Base-by-base conservation (phyloP, 805 yeast genomes). In the Saturnispora dispora region DNA sequence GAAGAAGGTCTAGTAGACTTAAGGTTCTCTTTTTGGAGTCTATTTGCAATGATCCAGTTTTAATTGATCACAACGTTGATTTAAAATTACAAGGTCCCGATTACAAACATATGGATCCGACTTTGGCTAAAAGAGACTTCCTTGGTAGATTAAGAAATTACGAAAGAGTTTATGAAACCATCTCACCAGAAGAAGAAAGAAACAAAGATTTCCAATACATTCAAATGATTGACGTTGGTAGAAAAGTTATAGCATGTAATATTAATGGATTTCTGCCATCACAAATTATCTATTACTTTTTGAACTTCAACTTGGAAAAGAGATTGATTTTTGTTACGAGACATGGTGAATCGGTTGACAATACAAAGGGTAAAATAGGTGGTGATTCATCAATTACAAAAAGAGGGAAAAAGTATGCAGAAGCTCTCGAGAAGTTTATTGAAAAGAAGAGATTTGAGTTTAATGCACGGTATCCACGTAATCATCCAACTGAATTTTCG, bases 211-310 rank as follows among this genome's bases (percentile, higher is more conserved):
- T 81, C 60, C 96, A 88, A 64, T 93, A 89, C 61, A 87, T 90
- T 57, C 89, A 91, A 66, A 89, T 91, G 95, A 88, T 91, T 52
- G 91, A 91, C 65, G 97, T 90, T 10, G 98, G 99, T 7, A 82
- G 87, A 60, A 93, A 91, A 65, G 88, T 91, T 39, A 95, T 91
- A 49, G 88, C 96, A 33, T 90, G 84, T 65, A 88, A 90, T 62
- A 86, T 91, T 52, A 87, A 87, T 60, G 83, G 83, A 0, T 93
- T 88, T 61, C 71, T 91, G 49, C 91, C 96, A 0, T 89, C 96
- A 3, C 98, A 93, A 63, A 86, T 96, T 1, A 87, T 90, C 36
- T 91, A 88, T 63, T 93, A 88, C 71, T 71, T 91, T 56, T 73
- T 91, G 55, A 88, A 88, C 60, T 91, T 91, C 77, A 91, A 93